Percentiles rank a stretch among this genome's conserved stretches.
These are phyloP conservation scores for Eutypella sp. DNA, from an alignment of 2,329 filamentous ascomycete species.

Conservation along the genomic window DNA sequence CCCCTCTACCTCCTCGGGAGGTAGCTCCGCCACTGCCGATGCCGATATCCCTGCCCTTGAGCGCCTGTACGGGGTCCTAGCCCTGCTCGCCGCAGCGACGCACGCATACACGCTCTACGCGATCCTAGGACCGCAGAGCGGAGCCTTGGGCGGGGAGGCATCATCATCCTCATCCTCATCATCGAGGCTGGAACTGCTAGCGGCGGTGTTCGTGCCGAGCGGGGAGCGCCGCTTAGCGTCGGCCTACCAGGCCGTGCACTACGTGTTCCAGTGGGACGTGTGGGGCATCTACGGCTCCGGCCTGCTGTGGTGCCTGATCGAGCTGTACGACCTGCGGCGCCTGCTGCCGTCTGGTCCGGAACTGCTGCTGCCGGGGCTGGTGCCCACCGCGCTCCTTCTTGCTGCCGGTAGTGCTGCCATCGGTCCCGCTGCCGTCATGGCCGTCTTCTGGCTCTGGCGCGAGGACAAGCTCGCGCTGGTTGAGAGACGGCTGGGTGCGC, in stretches of 20 bases:
- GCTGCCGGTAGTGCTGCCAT: neutral
- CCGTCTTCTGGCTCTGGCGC: slow-evolving; percentile 2
- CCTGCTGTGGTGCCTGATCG: slow-evolving; percentile 1
- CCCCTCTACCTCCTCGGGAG: neutral
- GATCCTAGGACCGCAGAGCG: neutral
- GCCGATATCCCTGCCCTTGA: slow-evolving; percentile 3
- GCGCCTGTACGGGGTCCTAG: neutral
- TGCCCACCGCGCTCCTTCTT: too few species aligned
- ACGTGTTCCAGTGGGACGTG: slow-evolving; percentile 6
- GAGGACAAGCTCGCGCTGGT: slow-evolving; percentile 1
- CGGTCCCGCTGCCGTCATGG: slow-evolving; percentile 1
- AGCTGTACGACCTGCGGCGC: neutral
- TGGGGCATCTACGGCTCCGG: slow-evolving; percentile 1
- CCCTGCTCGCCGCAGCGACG: neutral
- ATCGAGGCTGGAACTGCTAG: neutral
- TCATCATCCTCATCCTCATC: neutral
- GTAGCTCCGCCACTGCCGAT: neutral
- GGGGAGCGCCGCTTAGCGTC: neutral
- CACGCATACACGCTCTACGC: slow-evolving; percentile 1
- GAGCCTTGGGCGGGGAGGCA: too few species aligned
- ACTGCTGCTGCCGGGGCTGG: neutral
- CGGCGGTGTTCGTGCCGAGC: slow-evolving; percentile 4
- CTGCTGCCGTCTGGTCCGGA: neutral
- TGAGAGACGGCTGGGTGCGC: neutral
- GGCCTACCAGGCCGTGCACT: slow-evolving; percentile 3